phyloP scores from a whole-genome alignment of 179 eudicot species.

The Vitellaria paradoxa region DNA sequence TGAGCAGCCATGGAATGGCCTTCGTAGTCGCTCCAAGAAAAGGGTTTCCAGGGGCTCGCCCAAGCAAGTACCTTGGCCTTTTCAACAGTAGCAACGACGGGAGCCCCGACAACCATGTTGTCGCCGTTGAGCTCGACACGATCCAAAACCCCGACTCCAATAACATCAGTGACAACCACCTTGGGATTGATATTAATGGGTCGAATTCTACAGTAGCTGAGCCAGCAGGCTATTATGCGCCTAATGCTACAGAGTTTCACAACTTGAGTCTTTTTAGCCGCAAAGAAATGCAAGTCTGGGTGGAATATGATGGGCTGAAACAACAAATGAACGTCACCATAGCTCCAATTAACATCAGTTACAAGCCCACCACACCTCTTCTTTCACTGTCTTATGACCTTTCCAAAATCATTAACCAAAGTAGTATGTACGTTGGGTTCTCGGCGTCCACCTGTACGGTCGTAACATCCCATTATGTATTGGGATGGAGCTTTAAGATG shows the following conservation, averaged over 20 bases:
- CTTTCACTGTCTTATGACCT: not conserved
- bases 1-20: slow-evolving; percentile 42
- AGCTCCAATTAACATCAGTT: slow-evolving; percentile 16
- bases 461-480: slow-evolving; percentile 14
- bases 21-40: slow-evolving; percentile 36
- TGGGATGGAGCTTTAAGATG: slow-evolving; percentile 31
- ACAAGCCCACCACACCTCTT: slow-evolving; percentile 28
- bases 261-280: slow-evolving; percentile 21
- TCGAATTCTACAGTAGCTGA: slow-evolving; percentile 5
- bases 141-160: too few species aligned
- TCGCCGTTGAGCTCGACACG: too few species aligned
- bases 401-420: slow-evolving; percentile 13
- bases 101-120: slow-evolving; percentile 23
- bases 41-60: slow-evolving; percentile 17
- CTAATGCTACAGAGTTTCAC: not conserved
- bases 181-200: slow-evolving; percentile 34
- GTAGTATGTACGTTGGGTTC: slow-evolving; percentile 32
- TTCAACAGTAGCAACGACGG: slow-evolving; percentile 24
- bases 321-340: slow-evolving; percentile 26
- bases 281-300: slow-evolving; percentile 27
- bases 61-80: slow-evolving; percentile 35
- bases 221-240: slow-evolving; percentile 27
- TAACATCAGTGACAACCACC: slow-evolving; percentile 26
- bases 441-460: slow-evolving; percentile 26
- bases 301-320: slow-evolving; percentile 29